phyloP scores from a whole-genome alignment of 139 green algal species.

The Chlamydomonas sp. region DNA sequence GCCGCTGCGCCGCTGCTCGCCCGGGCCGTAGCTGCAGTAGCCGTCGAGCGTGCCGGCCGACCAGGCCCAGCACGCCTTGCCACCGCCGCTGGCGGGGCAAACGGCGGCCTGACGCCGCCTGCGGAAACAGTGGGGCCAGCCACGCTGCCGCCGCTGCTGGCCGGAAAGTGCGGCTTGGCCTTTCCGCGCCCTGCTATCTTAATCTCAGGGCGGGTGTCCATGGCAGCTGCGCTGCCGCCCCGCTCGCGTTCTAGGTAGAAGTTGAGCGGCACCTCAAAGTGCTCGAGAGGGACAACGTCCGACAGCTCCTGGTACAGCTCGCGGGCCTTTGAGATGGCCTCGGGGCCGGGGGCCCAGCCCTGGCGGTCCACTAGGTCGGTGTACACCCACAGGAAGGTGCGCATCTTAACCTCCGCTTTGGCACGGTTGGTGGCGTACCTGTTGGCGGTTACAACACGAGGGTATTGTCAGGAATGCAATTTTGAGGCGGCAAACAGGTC shows the following conservation, averaged over 20 bases:
- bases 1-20: too few species aligned
- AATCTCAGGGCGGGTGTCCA: constrained; percentile 31
- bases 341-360: neutral
- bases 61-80: too few species aligned
- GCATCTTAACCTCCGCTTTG: constrained; percentile 48
- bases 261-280: constrained; percentile 37
- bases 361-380: constrained; percentile 22
- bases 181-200: constrained; percentile 41
- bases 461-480: neutral
- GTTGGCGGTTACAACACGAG: neutral
- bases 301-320: constrained; percentile 6
- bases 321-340: constrained; percentile 15
- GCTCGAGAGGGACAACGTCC: constrained; percentile 25
- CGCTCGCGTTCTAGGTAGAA: neutral
- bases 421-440: constrained; percentile 58
- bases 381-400: constrained; percentile 53
- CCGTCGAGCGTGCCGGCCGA: too few species aligned
- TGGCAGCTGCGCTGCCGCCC: neutral
- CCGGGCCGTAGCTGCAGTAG: too few species aligned
- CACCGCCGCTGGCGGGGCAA: too few species aligned
- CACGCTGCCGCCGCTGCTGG: too few species aligned
- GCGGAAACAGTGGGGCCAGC: neutral
- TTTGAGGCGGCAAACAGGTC: too few species aligned
- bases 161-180: constrained; percentile 6
- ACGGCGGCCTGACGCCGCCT: neutral